Conservation (phyloP, 2,329 filamentous ascomycete species). For the Plectosphaerella sp. region DNA sequence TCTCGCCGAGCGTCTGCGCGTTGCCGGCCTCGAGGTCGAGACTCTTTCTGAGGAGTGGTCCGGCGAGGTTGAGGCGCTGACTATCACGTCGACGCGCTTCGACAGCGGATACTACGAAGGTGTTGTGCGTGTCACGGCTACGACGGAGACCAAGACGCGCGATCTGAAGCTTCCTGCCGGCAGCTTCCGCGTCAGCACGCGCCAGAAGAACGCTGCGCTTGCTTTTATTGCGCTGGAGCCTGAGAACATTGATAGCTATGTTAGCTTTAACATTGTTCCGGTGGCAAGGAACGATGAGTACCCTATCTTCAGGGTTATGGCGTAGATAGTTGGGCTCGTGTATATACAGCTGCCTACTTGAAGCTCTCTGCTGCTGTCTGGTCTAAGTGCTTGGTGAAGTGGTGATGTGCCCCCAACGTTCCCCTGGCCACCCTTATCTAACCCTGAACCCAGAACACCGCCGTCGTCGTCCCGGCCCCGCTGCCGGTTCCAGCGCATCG, state of each 20-base stretch:
- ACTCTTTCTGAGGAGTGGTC: conserved; percentile 12
- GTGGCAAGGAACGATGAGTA: conserved; percentile 19
- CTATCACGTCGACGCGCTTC: conserved; percentile 12
- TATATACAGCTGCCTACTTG: background rate
- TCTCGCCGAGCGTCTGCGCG: conserved; percentile 16
- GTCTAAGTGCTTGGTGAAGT: too few species aligned
- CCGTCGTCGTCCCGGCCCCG: too few species aligned
- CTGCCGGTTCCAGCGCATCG: too few species aligned
- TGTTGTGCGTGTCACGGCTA: conserved; percentile 15
- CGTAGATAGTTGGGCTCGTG: background rate
- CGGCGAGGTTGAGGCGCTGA: conserved; percentile 17
- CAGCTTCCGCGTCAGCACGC: conserved; percentile 18
- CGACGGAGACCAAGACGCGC: conserved; percentile 10
- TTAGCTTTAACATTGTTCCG: conserved; percentile 18
- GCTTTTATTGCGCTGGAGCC: conserved; percentile 22
- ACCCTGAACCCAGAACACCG: too few species aligned
- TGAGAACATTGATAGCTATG: conserved; percentile 20
- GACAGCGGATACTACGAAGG: conserved; percentile 16
- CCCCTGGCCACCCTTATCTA: too few species aligned
- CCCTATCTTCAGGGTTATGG: conserved; percentile 17
- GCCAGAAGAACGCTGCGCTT: conserved; percentile 19
- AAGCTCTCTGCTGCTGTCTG: too few species aligned
- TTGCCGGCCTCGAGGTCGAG: conserved; percentile 17
- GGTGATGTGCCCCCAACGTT: too few species aligned
- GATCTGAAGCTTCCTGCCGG: conserved; percentile 18